These are phyloP conservation scores for Delitschia confertaspora DNA, from an alignment of 495 filamentous ascomycete species.

Conservation along the genomic window DNA sequence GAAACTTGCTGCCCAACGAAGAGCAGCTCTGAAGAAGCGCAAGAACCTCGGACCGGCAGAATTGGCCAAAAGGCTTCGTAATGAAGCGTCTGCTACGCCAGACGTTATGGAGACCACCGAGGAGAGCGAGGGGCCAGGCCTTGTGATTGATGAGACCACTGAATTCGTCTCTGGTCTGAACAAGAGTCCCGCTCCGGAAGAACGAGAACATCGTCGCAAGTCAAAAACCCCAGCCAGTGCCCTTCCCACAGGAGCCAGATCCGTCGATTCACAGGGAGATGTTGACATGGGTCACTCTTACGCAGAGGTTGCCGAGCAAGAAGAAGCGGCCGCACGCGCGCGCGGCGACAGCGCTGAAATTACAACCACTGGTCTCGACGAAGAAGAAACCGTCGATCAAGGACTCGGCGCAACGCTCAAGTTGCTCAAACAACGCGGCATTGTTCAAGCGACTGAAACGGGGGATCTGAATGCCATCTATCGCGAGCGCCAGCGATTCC, in stretches of 20 bases:
- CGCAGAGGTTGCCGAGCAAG: constrained; percentile 48
- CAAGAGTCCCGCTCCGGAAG: constrained; percentile 43
- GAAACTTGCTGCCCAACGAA: constrained; percentile 68
- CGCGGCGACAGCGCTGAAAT: constrained; percentile 45
- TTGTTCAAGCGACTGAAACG: constrained; percentile 57
- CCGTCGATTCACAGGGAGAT: constrained; percentile 50
- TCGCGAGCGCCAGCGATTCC: constrained; percentile 71
- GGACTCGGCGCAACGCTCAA: constrained; percentile 74
- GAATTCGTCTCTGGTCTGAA: constrained; percentile 86
- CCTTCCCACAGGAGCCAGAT: constrained; percentile 31
- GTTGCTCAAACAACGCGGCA: constrained; percentile 72
- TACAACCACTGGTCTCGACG: constrained; percentile 68
- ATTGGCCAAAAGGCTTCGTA: constrained; percentile 68
- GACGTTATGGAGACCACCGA: constrained; percentile 40
- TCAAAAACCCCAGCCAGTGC: constrained; percentile 32
- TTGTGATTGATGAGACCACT: constrained; percentile 88
- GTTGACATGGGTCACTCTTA: constrained; percentile 55
- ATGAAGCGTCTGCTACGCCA: constrained; percentile 55
- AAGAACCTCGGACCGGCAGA: constrained; percentile 78
- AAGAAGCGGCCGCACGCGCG: constrained; percentile 42
- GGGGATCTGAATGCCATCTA: constrained; percentile 57
- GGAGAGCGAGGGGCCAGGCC: constrained; percentile 54
- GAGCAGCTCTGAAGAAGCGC: constrained; percentile 78
- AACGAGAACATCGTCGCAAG: constrained; percentile 46
- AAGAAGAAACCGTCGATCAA: constrained; percentile 65